Base-by-base conservation (phyloP, 805 yeast species). In the Ogataea degrootiae region DNA sequence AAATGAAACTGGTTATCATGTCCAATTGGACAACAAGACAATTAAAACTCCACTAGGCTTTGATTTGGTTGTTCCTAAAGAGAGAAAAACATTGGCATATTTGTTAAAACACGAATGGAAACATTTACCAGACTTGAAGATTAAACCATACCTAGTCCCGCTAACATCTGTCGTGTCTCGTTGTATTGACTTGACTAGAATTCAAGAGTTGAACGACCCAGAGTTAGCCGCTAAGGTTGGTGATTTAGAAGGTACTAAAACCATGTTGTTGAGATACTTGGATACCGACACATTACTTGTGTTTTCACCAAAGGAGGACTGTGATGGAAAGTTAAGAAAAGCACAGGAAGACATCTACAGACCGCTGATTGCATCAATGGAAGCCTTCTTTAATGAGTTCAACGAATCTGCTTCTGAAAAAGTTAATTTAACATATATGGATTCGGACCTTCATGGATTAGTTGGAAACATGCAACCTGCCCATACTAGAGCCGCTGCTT, bases 251-350 rank as follows among this genome's bases (percentile, higher is more conserved):
- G 78, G 76, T 39, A 77, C 88, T 19, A 76, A 79, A 51, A 66
- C 74, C 39, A 77, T 77, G 52, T 68, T 94, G 51, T 69, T 92
- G 59, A 80, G 91, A 46, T 94, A 91, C 61, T 72, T 95, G 49
- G 99, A 94, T 64, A 94, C 99, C 0, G 99, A 94, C 66, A 90
- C 98, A 1, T 71, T 96, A 52, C 73, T 94, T 45, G 89, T 92
- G 8, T 85, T 91, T 60, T 83, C 97, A 1, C 96, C 97, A 12
- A 54, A 57, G 11, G 74, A 71, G 38, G 98, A 92, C 63, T 89
- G 86, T 62, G 91, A 87, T 55, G 98, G 98, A 9, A 73, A 71
- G 38, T 73, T 94, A 52, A 77, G 99, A 60, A 64, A 70, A 36
- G 88, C 79, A n/a, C 99, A 94, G 67, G 83, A 88, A 53, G 79